phyloP scores from a whole-genome alignment of 139 green algal species.

The Desmodesmus armatus region DNA sequence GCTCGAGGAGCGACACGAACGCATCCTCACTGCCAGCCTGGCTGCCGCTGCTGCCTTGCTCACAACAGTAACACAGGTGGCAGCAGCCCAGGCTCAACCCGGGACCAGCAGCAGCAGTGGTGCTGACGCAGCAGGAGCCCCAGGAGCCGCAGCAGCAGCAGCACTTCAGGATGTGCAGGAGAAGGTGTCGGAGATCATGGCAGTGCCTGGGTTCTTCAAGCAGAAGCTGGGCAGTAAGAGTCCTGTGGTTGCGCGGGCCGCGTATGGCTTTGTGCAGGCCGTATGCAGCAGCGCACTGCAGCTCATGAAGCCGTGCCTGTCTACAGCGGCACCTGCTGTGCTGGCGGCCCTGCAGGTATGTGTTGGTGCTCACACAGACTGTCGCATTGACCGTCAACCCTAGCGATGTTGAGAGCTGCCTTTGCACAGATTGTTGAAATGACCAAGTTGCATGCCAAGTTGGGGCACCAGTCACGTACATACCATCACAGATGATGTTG shows the following conservation, averaged over 20 bases:
- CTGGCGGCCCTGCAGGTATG: slow-evolving; percentile 51
- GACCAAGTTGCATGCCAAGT: no score
- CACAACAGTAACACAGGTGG: slow-evolving; percentile 40
- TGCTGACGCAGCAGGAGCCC: neutral
- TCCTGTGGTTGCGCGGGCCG: slow-evolving; percentile 52
- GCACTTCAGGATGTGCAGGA: slow-evolving; percentile 11
- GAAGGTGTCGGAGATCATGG: slow-evolving; percentile 41
- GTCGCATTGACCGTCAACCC: no score
- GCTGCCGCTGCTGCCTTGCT: slow-evolving; percentile 69
- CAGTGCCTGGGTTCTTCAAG: slow-evolving; percentile 62
- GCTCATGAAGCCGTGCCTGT: neutral
- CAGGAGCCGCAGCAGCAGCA: slow-evolving; percentile 11
- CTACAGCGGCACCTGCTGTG: slow-evolving; percentile 25
- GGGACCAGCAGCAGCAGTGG: slow-evolving; percentile 13
- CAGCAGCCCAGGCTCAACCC: no score
- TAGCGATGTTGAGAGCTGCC: no score
- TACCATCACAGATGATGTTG: no score
- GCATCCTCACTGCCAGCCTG: slow-evolving; percentile 66
- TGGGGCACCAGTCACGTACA: no score
- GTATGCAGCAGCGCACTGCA: neutral
- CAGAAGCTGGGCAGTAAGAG: slow-evolving; percentile 54
- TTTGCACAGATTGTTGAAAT: no score
- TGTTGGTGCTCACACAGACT: no score
- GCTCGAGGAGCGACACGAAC: slow-evolving; percentile 75
- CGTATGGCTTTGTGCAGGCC: slow-evolving; percentile 61